phyloP scores from a whole-genome alignment of 2,329 filamentous ascomycete species.

The Calonectria pauciramosa region DNA sequence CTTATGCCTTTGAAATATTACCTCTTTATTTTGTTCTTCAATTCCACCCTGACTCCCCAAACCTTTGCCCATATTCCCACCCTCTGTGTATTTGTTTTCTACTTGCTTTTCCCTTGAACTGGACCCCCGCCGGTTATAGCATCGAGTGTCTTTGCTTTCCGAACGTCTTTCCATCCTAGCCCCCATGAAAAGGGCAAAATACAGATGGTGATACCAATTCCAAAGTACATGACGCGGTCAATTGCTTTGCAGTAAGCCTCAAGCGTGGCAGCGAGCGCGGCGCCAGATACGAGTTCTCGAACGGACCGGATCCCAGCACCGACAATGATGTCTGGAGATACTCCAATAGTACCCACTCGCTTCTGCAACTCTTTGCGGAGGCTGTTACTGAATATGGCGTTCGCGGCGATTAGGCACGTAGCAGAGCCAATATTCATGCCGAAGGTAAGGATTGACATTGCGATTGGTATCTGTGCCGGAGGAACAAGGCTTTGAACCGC shows the following conservation, averaged over 20 bases:
- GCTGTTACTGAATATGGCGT: not conserved
- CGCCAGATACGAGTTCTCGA: not conserved
- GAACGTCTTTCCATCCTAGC: not conserved
- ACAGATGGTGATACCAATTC: not conserved
- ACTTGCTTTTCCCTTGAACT: not conserved
- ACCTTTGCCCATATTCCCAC: not conserved
- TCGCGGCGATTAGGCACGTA: not conserved
- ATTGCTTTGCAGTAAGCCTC: not conserved
- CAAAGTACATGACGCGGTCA: not conserved
- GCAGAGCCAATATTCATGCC: not conserved
- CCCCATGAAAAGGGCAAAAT: not conserved
- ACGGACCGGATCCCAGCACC: not conserved
- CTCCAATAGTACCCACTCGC: not conserved
- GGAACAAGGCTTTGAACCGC: not conserved
- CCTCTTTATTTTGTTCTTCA: too few species aligned
- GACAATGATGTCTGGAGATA: not conserved
- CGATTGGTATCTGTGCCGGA: not conserved
- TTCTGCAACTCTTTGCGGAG: not conserved
- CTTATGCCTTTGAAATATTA: too few species aligned
- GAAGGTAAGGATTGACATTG: not conserved
- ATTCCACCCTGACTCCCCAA: too few species aligned
- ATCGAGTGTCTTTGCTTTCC: not conserved
- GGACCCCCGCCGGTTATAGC: slow-evolving; percentile 22
- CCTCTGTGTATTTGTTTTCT: not conserved
- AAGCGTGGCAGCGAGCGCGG: not conserved